Evolutionary conservation across 306 rosid genomes (phyloP).

Genomic region (Castanea crenata): DNA sequence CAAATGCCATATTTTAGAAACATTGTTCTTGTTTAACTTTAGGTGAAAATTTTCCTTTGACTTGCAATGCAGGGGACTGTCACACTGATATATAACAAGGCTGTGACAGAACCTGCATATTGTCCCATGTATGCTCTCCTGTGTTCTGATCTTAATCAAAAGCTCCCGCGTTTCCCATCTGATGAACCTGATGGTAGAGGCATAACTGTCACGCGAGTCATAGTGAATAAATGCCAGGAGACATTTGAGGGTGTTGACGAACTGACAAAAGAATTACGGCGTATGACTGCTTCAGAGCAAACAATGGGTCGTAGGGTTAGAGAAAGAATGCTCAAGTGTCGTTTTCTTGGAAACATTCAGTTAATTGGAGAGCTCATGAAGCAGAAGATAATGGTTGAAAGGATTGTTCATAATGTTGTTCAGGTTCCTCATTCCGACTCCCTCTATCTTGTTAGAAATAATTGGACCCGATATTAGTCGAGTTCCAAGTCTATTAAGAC

Average conservation of each 20-base stretch:
- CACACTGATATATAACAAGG: conserved; percentile 82
- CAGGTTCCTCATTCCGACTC: conserved; percentile 43
- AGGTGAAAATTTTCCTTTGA: not conserved
- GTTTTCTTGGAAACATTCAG: conserved; percentile 89
- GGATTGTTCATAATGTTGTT: conserved; percentile 91
- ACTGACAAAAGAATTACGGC: conserved; percentile 69
- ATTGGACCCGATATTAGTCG: no score
- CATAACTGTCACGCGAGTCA: conserved; percentile 65
- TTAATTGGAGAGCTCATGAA: conserved; percentile 94
- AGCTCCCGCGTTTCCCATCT: conserved; percentile 86
- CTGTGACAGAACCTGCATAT: conserved; percentile 94
- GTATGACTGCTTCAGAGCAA: conserved; percentile 85
- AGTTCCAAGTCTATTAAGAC: no score
- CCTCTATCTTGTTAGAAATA: not conserved
- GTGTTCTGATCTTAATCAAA: conserved; percentile 77
- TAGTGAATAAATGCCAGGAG: no score
- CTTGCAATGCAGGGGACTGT: conserved; percentile 74
- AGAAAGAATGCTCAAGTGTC: conserved; percentile 72
- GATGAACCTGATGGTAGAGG: conserved; percentile 85
- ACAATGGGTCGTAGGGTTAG: conserved; percentile 76
- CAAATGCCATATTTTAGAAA: no score
- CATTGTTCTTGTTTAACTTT: no score
- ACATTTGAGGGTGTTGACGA: conserved; percentile 45
- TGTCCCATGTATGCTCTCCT: conserved; percentile 7
- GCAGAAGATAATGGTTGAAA: conserved; percentile 96